These are phyloP conservation scores for Neonectria sp. DNA, from an alignment of 2,329 filamentous ascomycete genomes.

Conservation along the genomic window DNA sequence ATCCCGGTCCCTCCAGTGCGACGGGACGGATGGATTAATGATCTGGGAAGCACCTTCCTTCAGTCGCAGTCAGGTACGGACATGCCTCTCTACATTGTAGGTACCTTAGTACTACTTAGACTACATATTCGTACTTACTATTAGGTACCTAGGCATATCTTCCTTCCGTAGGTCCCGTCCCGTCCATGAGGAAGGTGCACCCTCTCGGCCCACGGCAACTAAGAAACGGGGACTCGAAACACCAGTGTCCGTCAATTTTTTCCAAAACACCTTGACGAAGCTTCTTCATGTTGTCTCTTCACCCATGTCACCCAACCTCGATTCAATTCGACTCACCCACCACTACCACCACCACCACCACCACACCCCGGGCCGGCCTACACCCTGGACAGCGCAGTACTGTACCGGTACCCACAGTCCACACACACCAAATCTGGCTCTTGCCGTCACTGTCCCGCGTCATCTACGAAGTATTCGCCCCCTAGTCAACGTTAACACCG, in stretches of 20 bases:
- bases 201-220: not conserved
- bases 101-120: no score
- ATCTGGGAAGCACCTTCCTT: not conserved
- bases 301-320: slow-evolving; percentile 16
- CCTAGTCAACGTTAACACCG: not conserved
- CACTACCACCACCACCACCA: not conserved
- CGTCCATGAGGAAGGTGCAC: not conserved
- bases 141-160: not conserved
- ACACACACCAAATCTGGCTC: slow-evolving; percentile 7
- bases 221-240: not conserved
- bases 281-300: slow-evolving; percentile 7
- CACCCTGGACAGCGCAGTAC: slow-evolving; percentile 11
- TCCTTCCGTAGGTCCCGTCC: not conserved
- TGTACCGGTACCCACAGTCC: slow-evolving; percentile 12
- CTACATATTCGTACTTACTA: not conserved
- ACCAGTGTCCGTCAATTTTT: not conserved
- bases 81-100: not conserved
- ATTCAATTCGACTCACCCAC: slow-evolving; percentile 5
- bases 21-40: not conserved
- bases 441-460: slow-evolving; percentile 6
- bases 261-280: not conserved
- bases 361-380: slow-evolving; percentile 21
- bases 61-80: not conserved
- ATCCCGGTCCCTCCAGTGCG: not conserved
- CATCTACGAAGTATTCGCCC: slow-evolving; percentile 2